Conservation (phyloP, 352 stramenopile genomes). For the Globisporangium polare region DNA sequence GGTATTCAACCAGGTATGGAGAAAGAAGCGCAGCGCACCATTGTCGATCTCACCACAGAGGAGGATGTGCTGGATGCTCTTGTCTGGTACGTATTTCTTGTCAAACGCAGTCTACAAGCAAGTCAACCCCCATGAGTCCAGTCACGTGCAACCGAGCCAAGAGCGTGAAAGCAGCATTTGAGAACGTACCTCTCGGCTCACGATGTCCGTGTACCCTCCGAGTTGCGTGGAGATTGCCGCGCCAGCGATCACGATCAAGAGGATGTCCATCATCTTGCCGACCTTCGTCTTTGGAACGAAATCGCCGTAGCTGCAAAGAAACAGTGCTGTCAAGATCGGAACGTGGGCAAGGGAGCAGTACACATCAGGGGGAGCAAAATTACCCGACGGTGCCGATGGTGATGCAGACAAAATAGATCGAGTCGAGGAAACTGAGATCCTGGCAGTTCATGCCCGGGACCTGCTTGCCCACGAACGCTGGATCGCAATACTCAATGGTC, state of each 20-base stretch:
- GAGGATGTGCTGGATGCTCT: conserved; percentile 64
- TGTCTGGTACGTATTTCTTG: conserved; percentile 67
- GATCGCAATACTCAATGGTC: conserved; percentile 65
- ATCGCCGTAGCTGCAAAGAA: conserved; percentile 47
- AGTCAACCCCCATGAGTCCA: neutral
- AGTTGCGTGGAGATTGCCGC: conserved; percentile 67
- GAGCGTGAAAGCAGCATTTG: neutral
- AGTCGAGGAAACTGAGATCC: conserved; percentile 67
- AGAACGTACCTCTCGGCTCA: conserved; percentile 53
- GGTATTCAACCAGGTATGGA: conserved; percentile 72
- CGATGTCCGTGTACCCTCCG: conserved; percentile 61
- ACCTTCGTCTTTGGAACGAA: conserved; percentile 56
- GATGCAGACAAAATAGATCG: conserved; percentile 83
- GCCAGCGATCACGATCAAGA: conserved; percentile 71
- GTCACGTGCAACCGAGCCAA: neutral
- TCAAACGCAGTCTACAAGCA: conserved; percentile 61
- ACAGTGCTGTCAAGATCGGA: neutral
- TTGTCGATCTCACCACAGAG: conserved; percentile 79
- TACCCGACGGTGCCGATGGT: conserved; percentile 83
- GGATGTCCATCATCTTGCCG: conserved; percentile 64
- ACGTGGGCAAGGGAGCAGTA: neutral
- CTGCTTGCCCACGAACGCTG: conserved; percentile 13
- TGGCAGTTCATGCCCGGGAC: conserved; percentile 42
- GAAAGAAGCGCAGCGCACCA: conserved; percentile 66
- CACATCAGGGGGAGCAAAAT: conserved; percentile 3